phyloP scores from a whole-genome alignment of 495 filamentous ascomycete species.

The Penicillium roqueforti region DNA sequence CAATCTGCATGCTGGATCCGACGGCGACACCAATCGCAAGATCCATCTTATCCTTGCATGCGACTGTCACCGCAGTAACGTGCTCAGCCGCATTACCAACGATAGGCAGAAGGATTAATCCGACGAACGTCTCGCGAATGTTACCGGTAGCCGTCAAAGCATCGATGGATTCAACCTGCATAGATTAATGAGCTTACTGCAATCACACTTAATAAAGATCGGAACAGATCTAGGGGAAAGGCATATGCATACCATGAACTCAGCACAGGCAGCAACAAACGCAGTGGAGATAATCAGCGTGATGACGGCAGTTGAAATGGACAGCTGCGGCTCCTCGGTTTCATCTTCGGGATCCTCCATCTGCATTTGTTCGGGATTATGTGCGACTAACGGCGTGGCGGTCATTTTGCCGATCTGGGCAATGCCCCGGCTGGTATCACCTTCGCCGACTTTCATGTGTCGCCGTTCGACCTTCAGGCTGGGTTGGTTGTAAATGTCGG shows the following conservation, averaged over 20 bases:
- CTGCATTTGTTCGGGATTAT: constrained; percentile 42
- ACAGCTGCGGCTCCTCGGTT: constrained; percentile 69
- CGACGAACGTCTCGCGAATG: constrained; percentile 73
- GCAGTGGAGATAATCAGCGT: constrained; percentile 70
- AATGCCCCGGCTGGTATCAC: constrained; percentile 56
- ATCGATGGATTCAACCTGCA: constrained; percentile 62
- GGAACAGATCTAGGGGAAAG: neutral
- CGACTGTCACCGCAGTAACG: constrained; percentile 81
- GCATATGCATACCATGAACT: constrained; percentile 62
- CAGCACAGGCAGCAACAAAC: constrained; percentile 81
- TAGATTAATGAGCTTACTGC: neutral
- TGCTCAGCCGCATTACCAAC: constrained; percentile 88
- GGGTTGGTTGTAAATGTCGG: constrained; percentile 65
- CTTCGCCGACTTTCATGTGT: constrained; percentile 49
- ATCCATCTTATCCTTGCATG: constrained; percentile 89
- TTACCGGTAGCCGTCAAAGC: constrained; percentile 53
- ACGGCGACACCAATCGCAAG: constrained; percentile 80
- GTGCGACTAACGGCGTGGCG: constrained; percentile 35
- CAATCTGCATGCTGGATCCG: constrained; percentile 84
- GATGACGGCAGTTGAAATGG: constrained; percentile 61
- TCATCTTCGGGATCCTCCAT: constrained; percentile 51
- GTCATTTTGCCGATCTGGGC: constrained; percentile 56
- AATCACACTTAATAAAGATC: neutral
- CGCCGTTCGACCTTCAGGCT: constrained; percentile 64
- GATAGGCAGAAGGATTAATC: constrained; percentile 81